Percentiles rank a stretch among this genome's conserved stretches.
phyloP scores from a whole-genome alignment of 1,139 yeast species.

The Lodderomyces elongisporus region DNA sequence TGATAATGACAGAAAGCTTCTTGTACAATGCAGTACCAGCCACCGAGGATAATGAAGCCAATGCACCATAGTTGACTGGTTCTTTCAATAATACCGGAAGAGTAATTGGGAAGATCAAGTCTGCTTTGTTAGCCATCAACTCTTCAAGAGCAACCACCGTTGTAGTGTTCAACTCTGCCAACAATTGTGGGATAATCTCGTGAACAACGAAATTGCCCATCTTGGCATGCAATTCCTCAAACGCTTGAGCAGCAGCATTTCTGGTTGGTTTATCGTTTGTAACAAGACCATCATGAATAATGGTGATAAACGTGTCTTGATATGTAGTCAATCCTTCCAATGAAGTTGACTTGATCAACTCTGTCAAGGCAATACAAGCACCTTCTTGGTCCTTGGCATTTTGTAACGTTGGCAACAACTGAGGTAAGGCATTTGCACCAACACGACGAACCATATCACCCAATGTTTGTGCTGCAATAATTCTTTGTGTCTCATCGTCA shows the following conservation, averaged over 20 bases:
- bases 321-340: constrained; percentile 58
- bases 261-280: constrained; percentile 73
- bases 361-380: constrained; percentile 88
- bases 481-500: constrained; percentile 69
- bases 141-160: constrained; percentile 89
- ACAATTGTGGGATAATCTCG: constrained; percentile 79
- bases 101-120: constrained; percentile 88
- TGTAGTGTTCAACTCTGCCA: constrained; percentile 62
- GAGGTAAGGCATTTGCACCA: constrained; percentile 82
- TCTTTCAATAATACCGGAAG: constrained; percentile 78
- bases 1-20: constrained; percentile 66
- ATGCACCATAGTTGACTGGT: constrained; percentile 81
- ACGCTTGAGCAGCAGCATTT: constrained; percentile 87
- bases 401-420: constrained; percentile 80
- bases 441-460: constrained; percentile 96
- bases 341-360: constrained; percentile 73
- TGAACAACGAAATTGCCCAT: constrained; percentile 86
- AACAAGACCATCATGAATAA: constrained; percentile 73
- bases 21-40: constrained; percentile 82
- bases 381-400: constrained; percentile 91
- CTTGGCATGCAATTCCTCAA: constrained; percentile 76
- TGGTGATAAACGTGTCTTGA: constrained; percentile 65
- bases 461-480: constrained; percentile 87
- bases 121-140: constrained; percentile 87
- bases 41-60: constrained; percentile 85